phyloP scores from a whole-genome alignment of 2,329 filamentous ascomycete genomes.

The Apiospora aurea region DNA sequence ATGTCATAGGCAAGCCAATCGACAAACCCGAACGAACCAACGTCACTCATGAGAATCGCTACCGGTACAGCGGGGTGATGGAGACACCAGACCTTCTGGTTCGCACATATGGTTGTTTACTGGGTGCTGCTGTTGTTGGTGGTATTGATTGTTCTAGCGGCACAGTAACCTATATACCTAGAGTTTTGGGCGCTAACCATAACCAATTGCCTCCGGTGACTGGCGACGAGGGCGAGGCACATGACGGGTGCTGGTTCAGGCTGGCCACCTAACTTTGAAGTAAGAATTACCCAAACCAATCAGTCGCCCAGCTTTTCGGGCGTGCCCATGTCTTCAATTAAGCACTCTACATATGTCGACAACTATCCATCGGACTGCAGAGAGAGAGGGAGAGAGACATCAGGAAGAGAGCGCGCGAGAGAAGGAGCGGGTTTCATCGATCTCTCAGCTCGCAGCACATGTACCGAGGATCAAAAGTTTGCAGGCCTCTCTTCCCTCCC shows the following conservation, averaged over 20 bases:
- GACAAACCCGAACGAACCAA: not conserved
- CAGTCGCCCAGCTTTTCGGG: not conserved
- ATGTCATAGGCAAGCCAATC: not conserved
- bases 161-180: not conserved
- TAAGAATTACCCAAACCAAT: not conserved
- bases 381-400: too few species aligned
- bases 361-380: not conserved
- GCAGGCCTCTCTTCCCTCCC: not conserved
- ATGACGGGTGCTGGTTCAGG: too few species aligned
- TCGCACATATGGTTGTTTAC: not conserved
- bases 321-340: not conserved
- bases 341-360: constrained; percentile 16
- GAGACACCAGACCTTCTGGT: not conserved
- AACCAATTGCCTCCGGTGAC: too few species aligned
- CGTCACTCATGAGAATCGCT: not conserved
- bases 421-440: not conserved
- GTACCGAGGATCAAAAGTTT: too few species aligned
- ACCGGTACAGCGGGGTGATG: not conserved
- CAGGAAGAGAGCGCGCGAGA: too few species aligned
- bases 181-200: too few species aligned
- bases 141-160: not conserved
- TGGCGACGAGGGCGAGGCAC: too few species aligned
- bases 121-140: not conserved
- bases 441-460: not conserved
- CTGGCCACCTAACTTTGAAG: too few species aligned